Evolutionary conservation across 2,329 filamentous ascomycete species (phyloP), one percentile per base, ranked within the genome.

Genomic region (Hypocrella siamensis): DNA sequence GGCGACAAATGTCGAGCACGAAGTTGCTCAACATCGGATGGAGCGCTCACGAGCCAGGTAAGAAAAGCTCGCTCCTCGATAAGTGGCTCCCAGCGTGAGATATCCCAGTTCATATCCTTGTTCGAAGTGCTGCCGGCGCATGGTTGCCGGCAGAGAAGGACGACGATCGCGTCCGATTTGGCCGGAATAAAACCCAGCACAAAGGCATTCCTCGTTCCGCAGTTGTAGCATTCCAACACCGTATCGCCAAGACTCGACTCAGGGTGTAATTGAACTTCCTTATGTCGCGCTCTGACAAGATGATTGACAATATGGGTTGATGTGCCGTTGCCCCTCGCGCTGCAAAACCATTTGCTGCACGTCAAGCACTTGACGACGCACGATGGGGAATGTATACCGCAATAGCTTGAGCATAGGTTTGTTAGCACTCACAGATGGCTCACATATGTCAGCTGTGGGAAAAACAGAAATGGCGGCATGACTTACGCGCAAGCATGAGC

Each of bases 41-140:
- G 90, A 8, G 80, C 67, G 28, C 76, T 74, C 6, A 98, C 88
- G 17, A 98, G 80, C 90, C 90, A 98, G 25, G 79, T 70, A 24
- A 98, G 60, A 52, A 98, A 98, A 12, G 85, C 90, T 31, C 90
- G 83, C 49, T 98, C 90, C 55, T 94, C 86, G 41, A 98, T 96
- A 36, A 98, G 66, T 10, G 90, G 90, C 53, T 96, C 86, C 90
- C 90, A 98, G 50, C 86, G 76, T 17, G 88, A 93, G 5, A 86
- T 92, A 53, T 98, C 90, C 90, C 90, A 98, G 54, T 90, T 98
- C 86, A 98, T 96, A 48, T 98, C 90, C 58, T 98, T 98, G 42
- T 84, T 88, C 21, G 90, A 96, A 2, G 86, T 81, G 60, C 82
- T 88, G 18, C 90, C 79, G 21, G 88, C 90, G 55, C 90, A 98